These are phyloP conservation scores for Mucor velutinosus DNA, from an alignment of 371 early-diverging fungal genomes.

Conservation along the genomic window DNA sequence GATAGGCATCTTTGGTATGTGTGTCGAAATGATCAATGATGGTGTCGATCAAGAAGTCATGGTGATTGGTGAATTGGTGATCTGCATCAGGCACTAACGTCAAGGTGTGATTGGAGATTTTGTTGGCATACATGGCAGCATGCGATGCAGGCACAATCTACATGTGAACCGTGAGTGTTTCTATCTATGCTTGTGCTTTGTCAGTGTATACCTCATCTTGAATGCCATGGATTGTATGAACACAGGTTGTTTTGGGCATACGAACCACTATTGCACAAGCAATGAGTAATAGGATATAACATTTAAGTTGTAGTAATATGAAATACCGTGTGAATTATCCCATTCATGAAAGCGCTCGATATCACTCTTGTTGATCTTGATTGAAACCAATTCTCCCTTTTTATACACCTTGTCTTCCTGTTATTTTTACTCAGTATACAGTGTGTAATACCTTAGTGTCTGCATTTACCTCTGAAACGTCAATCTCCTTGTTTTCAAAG, in stretches of 20 bases:
- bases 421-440: not conserved
- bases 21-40: slow-evolving; percentile 36
- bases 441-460: not conserved
- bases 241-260: slow-evolving; percentile 54
- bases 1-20: slow-evolving; percentile 48
- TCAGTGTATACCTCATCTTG: slow-evolving; percentile 42
- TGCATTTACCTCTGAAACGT: not conserved
- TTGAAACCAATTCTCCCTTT: slow-evolving; percentile 11
- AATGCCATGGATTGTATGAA: slow-evolving; percentile 55
- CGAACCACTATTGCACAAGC: slow-evolving; percentile 31
- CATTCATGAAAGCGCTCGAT: slow-evolving; percentile 23
- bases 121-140: slow-evolving; percentile 50
- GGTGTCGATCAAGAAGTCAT: slow-evolving; percentile 33
- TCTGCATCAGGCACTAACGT: slow-evolving; percentile 51
- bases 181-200: not conserved
- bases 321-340: slow-evolving; percentile 41
- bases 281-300: not conserved
- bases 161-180: not conserved
- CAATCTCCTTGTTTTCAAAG: slow-evolving; percentile 21
- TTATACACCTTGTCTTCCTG: slow-evolving; percentile 15
- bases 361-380: slow-evolving; percentile 25
- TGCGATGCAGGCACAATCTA: slow-evolving; percentile 49
- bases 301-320: not conserved
- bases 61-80: slow-evolving; percentile 50
- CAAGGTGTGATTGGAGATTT: slow-evolving; percentile 49